Percentiles rank a stretch among this genome's conserved stretches.
Evolutionary conservation across 352 stramenopile genomes (phyloP).

Genomic region (Phytophthora agathidicida): DNA sequence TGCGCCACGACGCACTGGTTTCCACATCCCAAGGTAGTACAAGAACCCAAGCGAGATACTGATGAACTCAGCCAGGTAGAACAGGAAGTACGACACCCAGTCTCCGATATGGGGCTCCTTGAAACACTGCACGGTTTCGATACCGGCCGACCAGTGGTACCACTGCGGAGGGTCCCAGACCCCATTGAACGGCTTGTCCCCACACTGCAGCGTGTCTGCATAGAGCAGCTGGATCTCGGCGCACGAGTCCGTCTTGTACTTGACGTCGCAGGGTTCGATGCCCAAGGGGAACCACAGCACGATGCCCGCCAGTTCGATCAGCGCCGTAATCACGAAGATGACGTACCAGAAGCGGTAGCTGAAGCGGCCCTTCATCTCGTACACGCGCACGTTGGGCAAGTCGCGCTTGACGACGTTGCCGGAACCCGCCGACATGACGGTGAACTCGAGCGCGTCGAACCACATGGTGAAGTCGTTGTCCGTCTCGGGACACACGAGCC

Average conservation of each 20-base stretch:
- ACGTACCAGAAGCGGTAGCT: slow-evolving; percentile 80
- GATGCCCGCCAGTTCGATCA: slow-evolving; percentile 63
- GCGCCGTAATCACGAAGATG: slow-evolving; percentile 68
- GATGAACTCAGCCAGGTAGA: slow-evolving; percentile 77
- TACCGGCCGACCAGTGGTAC: slow-evolving; percentile 69
- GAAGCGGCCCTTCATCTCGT: slow-evolving; percentile 76
- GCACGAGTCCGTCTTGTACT: slow-evolving; percentile 58
- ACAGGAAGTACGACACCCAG: slow-evolving; percentile 78
- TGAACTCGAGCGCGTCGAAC: slow-evolving; percentile 82
- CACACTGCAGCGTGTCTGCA: slow-evolving; percentile 52
- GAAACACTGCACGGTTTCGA: slow-evolving; percentile 68
- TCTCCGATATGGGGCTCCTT: slow-evolving; percentile 59
- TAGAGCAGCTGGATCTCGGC: slow-evolving; percentile 60
- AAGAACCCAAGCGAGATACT: slow-evolving; percentile 70
- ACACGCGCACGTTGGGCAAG: slow-evolving; percentile 78
- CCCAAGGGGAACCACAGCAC: slow-evolving; percentile 41
- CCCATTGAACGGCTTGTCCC: slow-evolving; percentile 71
- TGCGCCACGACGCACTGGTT: slow-evolving; percentile 70
- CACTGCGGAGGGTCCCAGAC: slow-evolving; percentile 70
- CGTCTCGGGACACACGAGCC: slow-evolving; percentile 82
- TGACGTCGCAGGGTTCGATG: slow-evolving; percentile 72
- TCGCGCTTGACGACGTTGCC: slow-evolving; percentile 83
- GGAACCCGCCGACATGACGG: slow-evolving; percentile 70
- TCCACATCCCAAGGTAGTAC: slow-evolving; percentile 86
- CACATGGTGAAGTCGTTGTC: slow-evolving; percentile 83